phyloP scores from a whole-genome alignment of 2,329 filamentous ascomycete species.

The Aspergillus candidus region DNA sequence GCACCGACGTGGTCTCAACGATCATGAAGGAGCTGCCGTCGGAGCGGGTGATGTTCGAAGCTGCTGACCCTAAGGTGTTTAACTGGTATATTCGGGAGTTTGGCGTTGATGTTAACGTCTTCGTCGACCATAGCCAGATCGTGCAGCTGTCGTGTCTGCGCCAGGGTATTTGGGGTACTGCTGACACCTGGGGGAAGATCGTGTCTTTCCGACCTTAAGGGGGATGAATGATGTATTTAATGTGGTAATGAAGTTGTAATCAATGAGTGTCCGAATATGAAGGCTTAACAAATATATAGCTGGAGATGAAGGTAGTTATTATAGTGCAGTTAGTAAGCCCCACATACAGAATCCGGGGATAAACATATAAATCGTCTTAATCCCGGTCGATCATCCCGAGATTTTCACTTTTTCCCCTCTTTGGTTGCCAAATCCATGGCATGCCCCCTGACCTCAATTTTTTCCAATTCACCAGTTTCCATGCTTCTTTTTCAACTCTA shows the following conservation, averaged over 20 bases:
- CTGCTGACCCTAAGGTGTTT: constrained; percentile 50
- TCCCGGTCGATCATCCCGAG: not conserved
- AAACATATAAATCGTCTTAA: too few relatives aligned
- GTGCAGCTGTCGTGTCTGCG: constrained; percentile 50
- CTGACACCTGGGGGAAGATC: constrained; percentile 51
- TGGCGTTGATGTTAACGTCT: constrained; percentile 52
- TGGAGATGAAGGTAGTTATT: too few relatives aligned
- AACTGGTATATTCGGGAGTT: constrained; percentile 55
- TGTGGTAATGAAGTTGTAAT: not conserved
- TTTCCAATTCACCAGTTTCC: too few relatives aligned
- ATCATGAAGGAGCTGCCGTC: constrained; percentile 48
- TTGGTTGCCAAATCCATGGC: not conserved
- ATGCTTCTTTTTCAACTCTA: too few relatives aligned
- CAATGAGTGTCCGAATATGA: not conserved
- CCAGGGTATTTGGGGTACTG: constrained; percentile 51
- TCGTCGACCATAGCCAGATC: constrained; percentile 54
- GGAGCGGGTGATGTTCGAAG: constrained; percentile 55
- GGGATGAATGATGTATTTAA: not conserved
- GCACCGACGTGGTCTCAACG: constrained; percentile 50
- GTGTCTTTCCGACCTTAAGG: constrained; percentile 34
- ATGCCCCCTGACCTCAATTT: too few relatives aligned
- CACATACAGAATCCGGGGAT: constrained; percentile 1
- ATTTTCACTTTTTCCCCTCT: not conserved
- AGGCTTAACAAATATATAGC: too few relatives aligned
- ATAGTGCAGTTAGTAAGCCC: not conserved